phyloP scores from a whole-genome alignment of 352 stramenopile species.

The Globisporangium nagaii region DNA sequence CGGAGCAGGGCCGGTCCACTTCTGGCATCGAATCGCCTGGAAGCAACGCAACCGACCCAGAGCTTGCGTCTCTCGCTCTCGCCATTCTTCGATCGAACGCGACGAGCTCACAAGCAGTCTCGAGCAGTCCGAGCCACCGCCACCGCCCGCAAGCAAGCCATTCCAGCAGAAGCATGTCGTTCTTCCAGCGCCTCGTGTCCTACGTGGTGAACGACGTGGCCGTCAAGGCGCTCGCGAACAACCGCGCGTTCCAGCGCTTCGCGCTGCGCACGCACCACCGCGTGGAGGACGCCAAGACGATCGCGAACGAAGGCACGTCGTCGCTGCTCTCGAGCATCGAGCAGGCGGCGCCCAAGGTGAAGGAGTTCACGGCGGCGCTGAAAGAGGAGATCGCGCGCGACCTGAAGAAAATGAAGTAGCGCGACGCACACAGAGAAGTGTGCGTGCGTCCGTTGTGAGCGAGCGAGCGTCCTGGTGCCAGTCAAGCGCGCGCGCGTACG shows the following conservation, averaged over 20 bases:
- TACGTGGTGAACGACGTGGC: conserved; percentile 84
- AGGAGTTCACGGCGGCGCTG: conserved; percentile 65
- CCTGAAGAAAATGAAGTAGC: conserved; percentile 72
- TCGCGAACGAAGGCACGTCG: conserved; percentile 43
- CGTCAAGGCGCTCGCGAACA: conserved; percentile 80
- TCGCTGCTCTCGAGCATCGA: conserved; percentile 46
- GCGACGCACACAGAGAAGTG: background rate
- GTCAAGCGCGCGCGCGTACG: too few species aligned
- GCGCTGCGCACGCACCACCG: conserved; percentile 82
- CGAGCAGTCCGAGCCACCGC: background rate
- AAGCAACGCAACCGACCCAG: too few species aligned
- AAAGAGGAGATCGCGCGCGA: conserved; percentile 71
- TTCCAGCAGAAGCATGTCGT: conserved; percentile 44
- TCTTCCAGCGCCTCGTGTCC: conserved; percentile 76
- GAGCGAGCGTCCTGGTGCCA: background rate
- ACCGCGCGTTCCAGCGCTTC: conserved; percentile 78
- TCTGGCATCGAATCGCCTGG: too few species aligned
- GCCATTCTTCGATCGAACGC: background rate
- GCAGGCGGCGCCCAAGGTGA: conserved; percentile 63
- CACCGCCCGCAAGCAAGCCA: background rate
- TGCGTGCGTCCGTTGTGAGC: background rate
- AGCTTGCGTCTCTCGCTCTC: too few species aligned
- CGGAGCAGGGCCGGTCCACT: too few species aligned
- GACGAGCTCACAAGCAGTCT: background rate
- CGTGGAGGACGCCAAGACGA: conserved; percentile 76